These are phyloP conservation scores for Pythium sukuiense DNA, from an alignment of 352 stramenopile genomes.

Conservation along the genomic window DNA sequence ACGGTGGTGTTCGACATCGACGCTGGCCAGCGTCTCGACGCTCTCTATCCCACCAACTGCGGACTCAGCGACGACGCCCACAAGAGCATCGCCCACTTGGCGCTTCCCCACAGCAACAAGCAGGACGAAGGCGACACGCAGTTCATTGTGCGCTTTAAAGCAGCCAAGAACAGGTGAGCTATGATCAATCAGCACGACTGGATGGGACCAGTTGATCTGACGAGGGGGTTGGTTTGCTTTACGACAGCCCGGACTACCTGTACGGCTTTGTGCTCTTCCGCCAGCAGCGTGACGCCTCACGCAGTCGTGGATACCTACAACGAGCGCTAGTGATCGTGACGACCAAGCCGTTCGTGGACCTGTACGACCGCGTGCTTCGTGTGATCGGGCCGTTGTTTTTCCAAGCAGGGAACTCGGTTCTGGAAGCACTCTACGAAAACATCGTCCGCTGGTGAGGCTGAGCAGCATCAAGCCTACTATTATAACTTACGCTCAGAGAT, in stretches of 20 bases:
- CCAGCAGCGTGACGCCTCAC: conserved; percentile 70
- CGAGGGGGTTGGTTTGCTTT: no score
- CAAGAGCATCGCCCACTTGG: conserved; percentile 70
- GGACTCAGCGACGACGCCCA: conserved; percentile 49
- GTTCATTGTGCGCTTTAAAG: conserved; percentile 74
- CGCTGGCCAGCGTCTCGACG: conserved; percentile 68
- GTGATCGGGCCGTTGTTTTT: conserved; percentile 82
- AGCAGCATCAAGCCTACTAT: no score
- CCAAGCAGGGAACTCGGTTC: conserved; percentile 59
- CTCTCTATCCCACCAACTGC: conserved; percentile 49
- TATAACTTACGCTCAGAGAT: no score
- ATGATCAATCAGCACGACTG: no score
- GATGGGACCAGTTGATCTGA: no score
- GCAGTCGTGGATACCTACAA: conserved; percentile 79
- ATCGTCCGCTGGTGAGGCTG: conserved; percentile 63
- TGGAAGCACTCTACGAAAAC: conserved; percentile 73
- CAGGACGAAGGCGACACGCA: conserved; percentile 86
- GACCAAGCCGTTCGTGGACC: conserved; percentile 66
- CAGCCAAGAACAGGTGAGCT: conserved; percentile 37
- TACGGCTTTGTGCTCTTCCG: conserved; percentile 88
- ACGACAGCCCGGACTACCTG: conserved; percentile 42
- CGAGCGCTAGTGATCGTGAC: conserved; percentile 82
- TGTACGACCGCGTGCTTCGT: conserved; percentile 74
- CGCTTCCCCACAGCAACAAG: conserved; percentile 86
- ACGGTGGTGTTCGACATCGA: conserved; percentile 86